Evolutionary conservation across 2,329 filamentous ascomycete species (phyloP).

Genomic region (Rutstroemia sp.): DNA sequence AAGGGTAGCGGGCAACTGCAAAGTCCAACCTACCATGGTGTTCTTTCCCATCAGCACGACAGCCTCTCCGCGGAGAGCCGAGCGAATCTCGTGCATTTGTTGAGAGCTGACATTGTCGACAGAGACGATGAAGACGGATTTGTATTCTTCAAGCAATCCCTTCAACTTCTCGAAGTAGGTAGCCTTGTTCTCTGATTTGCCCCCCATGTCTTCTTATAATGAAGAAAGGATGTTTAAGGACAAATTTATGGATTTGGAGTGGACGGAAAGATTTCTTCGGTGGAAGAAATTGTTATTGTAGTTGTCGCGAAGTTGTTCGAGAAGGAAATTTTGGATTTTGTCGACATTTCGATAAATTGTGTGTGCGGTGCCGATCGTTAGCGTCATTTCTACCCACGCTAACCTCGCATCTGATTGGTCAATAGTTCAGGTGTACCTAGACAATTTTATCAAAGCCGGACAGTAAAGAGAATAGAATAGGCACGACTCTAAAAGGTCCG

Average conservation of each 20-base stretch:
- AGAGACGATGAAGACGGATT: constrained; percentile 93
- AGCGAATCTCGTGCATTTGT: constrained; percentile 99
- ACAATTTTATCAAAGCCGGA: too few species aligned
- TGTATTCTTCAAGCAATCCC: constrained; percentile 91
- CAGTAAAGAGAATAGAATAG: too few species aligned
- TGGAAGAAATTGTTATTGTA: constrained; percentile 8
- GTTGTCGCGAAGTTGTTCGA: constrained; percentile 2
- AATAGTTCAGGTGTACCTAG: not conserved
- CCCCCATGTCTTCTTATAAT: constrained; percentile 96
- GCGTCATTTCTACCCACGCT: not conserved
- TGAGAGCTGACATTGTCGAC: constrained; percentile 99
- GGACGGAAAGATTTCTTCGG: constrained; percentile 10
- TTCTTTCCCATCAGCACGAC: constrained; percentile 99
- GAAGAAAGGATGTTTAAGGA: constrained; percentile 99
- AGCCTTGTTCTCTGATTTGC: constrained; percentile 90
- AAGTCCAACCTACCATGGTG: constrained; percentile 70
- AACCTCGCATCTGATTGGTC: not conserved
- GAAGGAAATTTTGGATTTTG: not conserved
- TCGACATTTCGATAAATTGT: constrained; percentile 8
- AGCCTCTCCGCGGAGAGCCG: constrained; percentile 80
- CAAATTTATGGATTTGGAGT: constrained; percentile 34
- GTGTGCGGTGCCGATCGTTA: constrained; percentile 7
- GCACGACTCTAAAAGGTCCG: not conserved
- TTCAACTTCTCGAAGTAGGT: constrained; percentile 99
- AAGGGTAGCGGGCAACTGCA: not conserved